Evolutionary conservation across 495 filamentous ascomycete species (phyloP), one percentile per base, ranked within the genome.

Genomic region (Penicillium robsamsonii): DNA sequence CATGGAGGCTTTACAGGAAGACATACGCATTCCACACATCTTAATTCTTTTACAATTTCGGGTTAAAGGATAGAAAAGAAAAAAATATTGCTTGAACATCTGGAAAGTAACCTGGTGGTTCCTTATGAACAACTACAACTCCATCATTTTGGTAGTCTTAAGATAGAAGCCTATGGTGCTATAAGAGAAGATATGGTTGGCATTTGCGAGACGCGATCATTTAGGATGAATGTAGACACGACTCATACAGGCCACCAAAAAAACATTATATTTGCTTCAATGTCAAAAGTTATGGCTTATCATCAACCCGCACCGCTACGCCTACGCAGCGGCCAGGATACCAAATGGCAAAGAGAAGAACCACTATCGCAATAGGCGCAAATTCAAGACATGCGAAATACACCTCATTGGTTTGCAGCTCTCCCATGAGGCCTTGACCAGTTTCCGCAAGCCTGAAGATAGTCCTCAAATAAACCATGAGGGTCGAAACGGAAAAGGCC

Each of bases 371-470:
- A 31, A 83, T 70, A 12, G 80, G 80, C 47, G 71, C 70, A 62
- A 81, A 83, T 64, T 83, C 79, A 55, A 82, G 62, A 37, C 67
- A 71, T 18, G 76, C 80, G 66, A 83, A 82, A 53, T 68, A 81
- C 2, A 72, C 70, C 62, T 82, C 80, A 59, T 77, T 70, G 0
- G 70, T 70, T 33, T 65, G 70, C 48, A 82, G 58, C 29, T 71
- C 65, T n/a, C 74, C 69, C 40, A 63, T 62, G 0, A 84, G 59
- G 0, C 82, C 80, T 61, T 83, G 61, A 0, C 77, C 72, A 2
- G 79, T 82, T 68, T 84, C 81, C 7, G 79, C 79, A 41, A 85
- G 65, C 57, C 81, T 69, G 53, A 84, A 84, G 27, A 66, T 67
- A 3, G 79, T 83, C 20, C 82, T 60, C 55, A 84, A 49, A 64